Evolutionary conservation across 148 eudicot species (phyloP).

Genomic region (Heliamphora exappendiculata): DNA sequence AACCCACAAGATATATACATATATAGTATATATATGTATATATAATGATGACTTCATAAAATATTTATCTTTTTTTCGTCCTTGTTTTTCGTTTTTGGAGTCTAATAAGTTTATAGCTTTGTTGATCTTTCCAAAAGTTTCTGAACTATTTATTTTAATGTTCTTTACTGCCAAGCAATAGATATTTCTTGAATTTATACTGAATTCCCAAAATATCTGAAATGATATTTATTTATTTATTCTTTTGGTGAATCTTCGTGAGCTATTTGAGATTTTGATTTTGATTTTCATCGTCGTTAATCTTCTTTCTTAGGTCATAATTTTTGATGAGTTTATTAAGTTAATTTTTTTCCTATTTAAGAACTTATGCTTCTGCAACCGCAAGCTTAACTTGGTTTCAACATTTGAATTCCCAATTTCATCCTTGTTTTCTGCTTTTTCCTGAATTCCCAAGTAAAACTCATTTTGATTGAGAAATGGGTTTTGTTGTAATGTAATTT

Average conservation of each 20-base stretch:
- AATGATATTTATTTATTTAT: neutral
- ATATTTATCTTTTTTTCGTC: neutral
- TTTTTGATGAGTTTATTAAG: neutral
- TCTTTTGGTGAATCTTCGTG: neutral
- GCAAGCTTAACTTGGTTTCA: slow-evolving; percentile 14
- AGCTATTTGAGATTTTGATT: neutral
- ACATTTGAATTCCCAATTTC: slow-evolving; percentile 28
- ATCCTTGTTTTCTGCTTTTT: slow-evolving; percentile 14
- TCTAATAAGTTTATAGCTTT: neutral
- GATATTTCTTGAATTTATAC: neutral
- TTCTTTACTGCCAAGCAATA: neutral
- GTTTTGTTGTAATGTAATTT: neutral
- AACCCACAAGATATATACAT: neutral
- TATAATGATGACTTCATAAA: neutral
- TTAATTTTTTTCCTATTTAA: neutral
- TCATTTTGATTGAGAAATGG: slow-evolving; percentile 2
- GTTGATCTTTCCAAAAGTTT: neutral
- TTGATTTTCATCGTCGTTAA: neutral
- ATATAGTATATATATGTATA: neutral
- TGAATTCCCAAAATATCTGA: neutral
- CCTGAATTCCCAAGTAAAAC: slow-evolving; percentile 13
- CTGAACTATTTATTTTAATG: neutral
- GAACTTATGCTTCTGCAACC: slow-evolving; percentile 17
- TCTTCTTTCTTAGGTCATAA: neutral
- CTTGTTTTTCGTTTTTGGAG: neutral